These are phyloP conservation scores for Thalia dealbata DNA, from an alignment of 176 grass and related monocot genomes.

Conservation along the genomic window DNA sequence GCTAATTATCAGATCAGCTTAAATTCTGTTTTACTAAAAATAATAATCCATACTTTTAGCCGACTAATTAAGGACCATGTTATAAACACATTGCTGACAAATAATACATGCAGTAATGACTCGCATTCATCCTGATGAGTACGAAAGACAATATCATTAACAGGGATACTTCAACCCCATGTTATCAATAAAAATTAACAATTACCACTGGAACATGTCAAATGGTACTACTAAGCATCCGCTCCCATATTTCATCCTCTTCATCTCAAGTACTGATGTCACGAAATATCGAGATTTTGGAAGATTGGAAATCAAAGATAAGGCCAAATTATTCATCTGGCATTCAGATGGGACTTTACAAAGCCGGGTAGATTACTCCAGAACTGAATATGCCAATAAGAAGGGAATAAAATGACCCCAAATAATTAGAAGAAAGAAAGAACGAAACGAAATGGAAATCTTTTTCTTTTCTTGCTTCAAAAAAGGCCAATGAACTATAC, in stretches of 20 bases:
- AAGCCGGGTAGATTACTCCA: neutral
- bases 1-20: too few species aligned
- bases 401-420: neutral
- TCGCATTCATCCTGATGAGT: too few species aligned
- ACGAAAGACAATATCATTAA: too few species aligned
- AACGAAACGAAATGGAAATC: neutral
- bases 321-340: slow-evolving; percentile 12
- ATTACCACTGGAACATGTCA: neutral
- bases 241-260: neutral
- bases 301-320: neutral
- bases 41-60: too few species aligned
- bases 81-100: too few species aligned
- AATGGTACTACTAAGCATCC: neutral
- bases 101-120: too few species aligned
- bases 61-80: too few species aligned
- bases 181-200: neutral
- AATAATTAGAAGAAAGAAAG: neutral
- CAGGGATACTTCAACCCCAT: neutral
- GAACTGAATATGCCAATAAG: neutral
- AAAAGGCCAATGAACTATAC: too few species aligned
- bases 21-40: too few species aligned
- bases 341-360: slow-evolving; percentile 6
- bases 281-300: neutral
- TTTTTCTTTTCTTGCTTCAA: neutral
- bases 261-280: neutral